Conservation (phyloP, 345 rosid genomes). For the Brassica nigra region DNA sequence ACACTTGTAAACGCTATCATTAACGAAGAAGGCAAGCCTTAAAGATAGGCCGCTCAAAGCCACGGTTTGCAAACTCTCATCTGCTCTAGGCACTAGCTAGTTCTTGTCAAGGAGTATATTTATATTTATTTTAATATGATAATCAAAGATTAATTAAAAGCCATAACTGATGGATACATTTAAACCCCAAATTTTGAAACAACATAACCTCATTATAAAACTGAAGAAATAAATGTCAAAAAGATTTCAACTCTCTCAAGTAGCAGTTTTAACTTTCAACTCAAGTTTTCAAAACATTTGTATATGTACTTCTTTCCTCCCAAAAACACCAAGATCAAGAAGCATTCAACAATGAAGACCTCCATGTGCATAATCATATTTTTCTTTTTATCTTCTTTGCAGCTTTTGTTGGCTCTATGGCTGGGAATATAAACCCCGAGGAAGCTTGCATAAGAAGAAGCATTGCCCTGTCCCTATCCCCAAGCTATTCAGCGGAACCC, state of each 20-base stretch:
- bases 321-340: not conserved
- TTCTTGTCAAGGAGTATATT: too few species aligned
- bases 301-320: not conserved
- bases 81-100: too few species aligned
- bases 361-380: slow-evolving; percentile 9
- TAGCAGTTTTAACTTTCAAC: not conserved
- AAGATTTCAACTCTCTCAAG: not conserved
- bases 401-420: slow-evolving; percentile 16
- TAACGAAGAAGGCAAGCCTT: too few species aligned
- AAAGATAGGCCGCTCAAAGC: too few species aligned
- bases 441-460: slow-evolving; percentile 30
- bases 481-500: not conserved
- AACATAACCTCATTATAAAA: not conserved
- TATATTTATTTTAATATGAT: too few species aligned
- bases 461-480: not conserved
- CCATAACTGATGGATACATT: not conserved
- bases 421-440: not conserved
- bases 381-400: not conserved
- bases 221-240: not conserved
- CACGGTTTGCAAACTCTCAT: too few species aligned
- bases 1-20: too few species aligned
- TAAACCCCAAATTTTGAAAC: not conserved
- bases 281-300: not conserved
- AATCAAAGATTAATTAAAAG: not conserved
- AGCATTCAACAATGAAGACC: slow-evolving; percentile 8